Conservation (phyloP, 495 filamentous ascomycete genomes). For the Lentithecium fluviatile region DNA sequence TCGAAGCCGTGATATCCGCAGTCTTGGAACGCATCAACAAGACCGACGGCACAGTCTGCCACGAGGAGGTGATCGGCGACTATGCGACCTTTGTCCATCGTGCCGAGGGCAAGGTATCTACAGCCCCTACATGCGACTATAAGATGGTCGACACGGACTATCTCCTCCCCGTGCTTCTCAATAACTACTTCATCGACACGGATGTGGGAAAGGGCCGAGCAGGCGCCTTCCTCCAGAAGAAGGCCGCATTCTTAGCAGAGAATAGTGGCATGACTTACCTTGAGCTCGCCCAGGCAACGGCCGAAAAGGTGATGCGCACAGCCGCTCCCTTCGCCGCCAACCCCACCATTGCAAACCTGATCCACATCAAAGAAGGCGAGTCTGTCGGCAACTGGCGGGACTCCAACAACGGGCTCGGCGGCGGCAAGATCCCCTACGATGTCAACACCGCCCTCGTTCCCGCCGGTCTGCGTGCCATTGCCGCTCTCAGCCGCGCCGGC, state of each 20-base stretch:
- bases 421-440: conserved; percentile 63
- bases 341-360: conserved; percentile 55
- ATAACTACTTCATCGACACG: conserved; percentile 58
- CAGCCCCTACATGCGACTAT: conserved; percentile 58
- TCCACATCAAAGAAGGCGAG: conserved; percentile 55
- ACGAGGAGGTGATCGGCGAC: conserved; percentile 67
- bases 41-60: conserved; percentile 59
- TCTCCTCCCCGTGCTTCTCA: conserved; percentile 57
- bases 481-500: conserved; percentile 50
- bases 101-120: conserved; percentile 53
- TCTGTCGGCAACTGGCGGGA: conserved; percentile 66
- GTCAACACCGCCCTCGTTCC: conserved; percentile 65
- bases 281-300: conserved; percentile 52
- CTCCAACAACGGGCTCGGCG: conserved; percentile 59
- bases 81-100: conserved; percentile 61
- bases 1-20: conserved; percentile 60
- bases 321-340: conserved; percentile 55
- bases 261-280: conserved; percentile 55
- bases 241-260: conserved; percentile 46
- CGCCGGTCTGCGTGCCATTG: conserved; percentile 59
- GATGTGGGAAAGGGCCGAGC: conserved; percentile 45
- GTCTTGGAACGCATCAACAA: conserved; percentile 60
- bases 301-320: conserved; percentile 57
- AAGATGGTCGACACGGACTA: conserved; percentile 69
- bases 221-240: conserved; percentile 52